Evolutionary conservation across 2,329 filamentous ascomycete species (phyloP).

Genomic region (Aspergillus sp.): DNA sequence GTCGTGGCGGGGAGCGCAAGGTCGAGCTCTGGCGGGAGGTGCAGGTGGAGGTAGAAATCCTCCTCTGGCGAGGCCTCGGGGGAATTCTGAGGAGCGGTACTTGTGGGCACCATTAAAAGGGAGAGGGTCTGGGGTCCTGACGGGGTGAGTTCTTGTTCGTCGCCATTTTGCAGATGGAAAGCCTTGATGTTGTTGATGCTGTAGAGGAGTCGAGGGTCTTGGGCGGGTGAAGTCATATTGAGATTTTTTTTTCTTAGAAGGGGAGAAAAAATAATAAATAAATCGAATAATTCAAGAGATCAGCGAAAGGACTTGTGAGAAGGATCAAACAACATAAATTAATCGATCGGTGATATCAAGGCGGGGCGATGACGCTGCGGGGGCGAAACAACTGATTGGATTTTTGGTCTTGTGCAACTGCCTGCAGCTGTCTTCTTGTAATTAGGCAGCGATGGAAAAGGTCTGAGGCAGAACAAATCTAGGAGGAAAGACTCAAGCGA

Average conservation of each 20-base stretch:
- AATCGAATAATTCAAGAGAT: not conserved
- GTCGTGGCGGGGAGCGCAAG: slow-evolving; percentile 91
- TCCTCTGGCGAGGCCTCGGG: slow-evolving; percentile 65
- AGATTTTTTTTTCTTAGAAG: not conserved
- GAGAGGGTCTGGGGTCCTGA: slow-evolving; percentile 89
- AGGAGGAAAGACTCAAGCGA: not conserved
- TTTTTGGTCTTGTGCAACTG: not conserved
- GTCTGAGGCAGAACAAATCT: not conserved
- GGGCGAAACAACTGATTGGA: not conserved
- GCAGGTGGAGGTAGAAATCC: slow-evolving; percentile 95
- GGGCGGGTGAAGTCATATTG: slow-evolving; percentile 26
- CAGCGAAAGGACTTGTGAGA: not conserved
- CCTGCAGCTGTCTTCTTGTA: not conserved
- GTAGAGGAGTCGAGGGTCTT: slow-evolving; percentile 43
- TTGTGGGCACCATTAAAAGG: slow-evolving; percentile 92
- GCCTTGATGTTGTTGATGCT: slow-evolving; percentile 79
- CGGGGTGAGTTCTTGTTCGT: slow-evolving; percentile 77
- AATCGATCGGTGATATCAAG: not conserved
- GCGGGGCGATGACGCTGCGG: not conserved
- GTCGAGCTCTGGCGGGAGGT: slow-evolving; percentile 91
- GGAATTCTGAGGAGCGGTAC: slow-evolving; percentile 60
- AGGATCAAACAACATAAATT: not conserved
- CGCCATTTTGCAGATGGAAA: slow-evolving; percentile 86
- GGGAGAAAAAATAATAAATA: not conserved
- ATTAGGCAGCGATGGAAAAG: not conserved